Evolutionary conservation across 2,329 filamentous ascomycete species (phyloP).

Genomic region (Acephala macrosclerotiorum): DNA sequence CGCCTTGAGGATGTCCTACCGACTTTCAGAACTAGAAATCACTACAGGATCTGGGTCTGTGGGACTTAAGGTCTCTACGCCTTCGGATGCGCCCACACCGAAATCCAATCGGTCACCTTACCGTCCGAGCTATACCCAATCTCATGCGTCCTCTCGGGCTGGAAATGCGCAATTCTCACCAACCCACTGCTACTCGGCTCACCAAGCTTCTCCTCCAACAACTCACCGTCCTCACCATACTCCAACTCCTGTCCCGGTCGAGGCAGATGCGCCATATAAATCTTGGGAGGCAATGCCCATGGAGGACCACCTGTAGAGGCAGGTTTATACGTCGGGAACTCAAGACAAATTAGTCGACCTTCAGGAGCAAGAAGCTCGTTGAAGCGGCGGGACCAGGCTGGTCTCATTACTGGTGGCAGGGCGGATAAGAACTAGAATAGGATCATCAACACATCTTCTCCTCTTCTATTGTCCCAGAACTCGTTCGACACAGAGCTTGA

Average conservation of each 20-base stretch:
- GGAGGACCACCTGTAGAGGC: constrained; percentile 73
- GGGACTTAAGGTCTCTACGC: too few relatives aligned
- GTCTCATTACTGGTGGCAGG: constrained; percentile 59
- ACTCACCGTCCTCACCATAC: constrained; percentile 63
- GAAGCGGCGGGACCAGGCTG: constrained; percentile 62
- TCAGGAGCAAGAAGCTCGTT: constrained; percentile 54
- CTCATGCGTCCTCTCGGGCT: constrained; percentile 57
- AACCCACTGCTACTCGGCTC: constrained; percentile 50
- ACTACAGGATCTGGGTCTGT: too few relatives aligned
- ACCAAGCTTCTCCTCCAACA: constrained; percentile 55
- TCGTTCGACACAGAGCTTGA: background rate
- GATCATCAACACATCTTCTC: constrained; percentile 20
- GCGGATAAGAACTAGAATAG: constrained; percentile 66
- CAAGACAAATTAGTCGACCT: constrained; percentile 69
- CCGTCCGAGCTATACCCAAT: constrained; percentile 55
- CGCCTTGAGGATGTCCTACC: constrained; percentile 31
- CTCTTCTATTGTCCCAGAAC: background rate
- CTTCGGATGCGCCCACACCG: constrained; percentile 57
- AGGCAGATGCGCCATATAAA: constrained; percentile 76
- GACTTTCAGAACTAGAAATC: background rate
- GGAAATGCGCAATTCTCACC: constrained; percentile 55
- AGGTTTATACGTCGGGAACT: constrained; percentile 79
- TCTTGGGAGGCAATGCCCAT: constrained; percentile 71
- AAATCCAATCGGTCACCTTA: constrained; percentile 59
- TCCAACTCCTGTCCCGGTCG: constrained; percentile 71